Percentiles rank a stretch among this genome's conserved stretches.
Conservation (phyloP, 2,329 filamentous ascomycete genomes). For the Pseudogymnoascus sp. region DNA sequence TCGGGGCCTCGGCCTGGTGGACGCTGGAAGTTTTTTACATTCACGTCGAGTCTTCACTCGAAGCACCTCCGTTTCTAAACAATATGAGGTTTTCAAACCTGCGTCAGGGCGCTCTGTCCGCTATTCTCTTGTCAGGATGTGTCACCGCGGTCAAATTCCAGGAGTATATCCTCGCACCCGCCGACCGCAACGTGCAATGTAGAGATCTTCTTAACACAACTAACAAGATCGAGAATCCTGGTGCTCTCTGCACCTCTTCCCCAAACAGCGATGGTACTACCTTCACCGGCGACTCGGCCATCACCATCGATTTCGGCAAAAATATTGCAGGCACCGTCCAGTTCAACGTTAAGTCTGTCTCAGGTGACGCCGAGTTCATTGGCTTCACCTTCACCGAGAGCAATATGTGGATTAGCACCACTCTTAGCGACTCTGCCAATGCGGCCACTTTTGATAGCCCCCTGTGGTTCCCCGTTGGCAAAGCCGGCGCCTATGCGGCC, state of each 20-base stretch:
- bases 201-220: slow-evolving; percentile 14
- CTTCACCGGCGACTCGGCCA: slow-evolving; percentile 28
- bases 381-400: slow-evolving; percentile 35
- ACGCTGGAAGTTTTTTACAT: background rate
- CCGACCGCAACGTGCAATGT: slow-evolving; percentile 15
- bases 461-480: slow-evolving; percentile 38
- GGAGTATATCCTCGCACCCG: slow-evolving; percentile 21
- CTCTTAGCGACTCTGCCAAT: slow-evolving; percentile 39
- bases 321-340: slow-evolving; percentile 35
- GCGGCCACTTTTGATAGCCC: slow-evolving; percentile 40
- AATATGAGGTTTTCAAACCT: background rate
- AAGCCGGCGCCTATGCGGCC: slow-evolving; percentile 35
- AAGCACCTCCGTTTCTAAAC: background rate
- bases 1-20: background rate
- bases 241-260: slow-evolving; percentile 11
- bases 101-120: background rate
- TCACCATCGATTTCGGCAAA: slow-evolving; percentile 34
- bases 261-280: background rate
- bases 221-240: slow-evolving; percentile 17
- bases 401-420: slow-evolving; percentile 40
- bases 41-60: background rate
- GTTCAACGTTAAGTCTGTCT: slow-evolving; percentile 25
- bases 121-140: background rate
- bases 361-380: slow-evolving; percentile 26
- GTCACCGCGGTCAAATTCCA: background rate